These are phyloP conservation scores for Paxillus rubicundulus DNA, from an alignment of 768 basidiomycete species.

Conservation along the genomic window DNA sequence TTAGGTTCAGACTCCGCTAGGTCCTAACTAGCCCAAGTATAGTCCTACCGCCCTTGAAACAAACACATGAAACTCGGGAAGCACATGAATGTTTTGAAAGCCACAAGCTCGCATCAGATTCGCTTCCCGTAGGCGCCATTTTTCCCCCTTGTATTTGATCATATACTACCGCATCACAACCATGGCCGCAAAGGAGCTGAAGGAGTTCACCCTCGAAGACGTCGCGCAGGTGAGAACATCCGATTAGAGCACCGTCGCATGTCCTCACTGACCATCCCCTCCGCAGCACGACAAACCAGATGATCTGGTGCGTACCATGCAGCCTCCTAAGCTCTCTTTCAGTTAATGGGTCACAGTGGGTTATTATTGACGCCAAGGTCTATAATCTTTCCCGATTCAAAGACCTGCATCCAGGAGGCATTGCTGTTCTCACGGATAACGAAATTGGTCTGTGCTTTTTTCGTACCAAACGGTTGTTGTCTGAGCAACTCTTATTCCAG, in stretches of 20 bases:
- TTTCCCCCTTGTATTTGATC: no score
- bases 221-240: slow-evolving; percentile 46
- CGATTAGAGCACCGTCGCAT: background rate
- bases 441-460: slow-evolving; percentile 61
- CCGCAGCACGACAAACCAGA: slow-evolving; percentile 70
- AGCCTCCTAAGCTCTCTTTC: background rate
- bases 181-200: slow-evolving; percentile 36
- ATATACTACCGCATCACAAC: background rate
- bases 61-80: slow-evolving; percentile 9
- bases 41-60: no score
- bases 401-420: slow-evolving; percentile 80
- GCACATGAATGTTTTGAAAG: slow-evolving; percentile 1
- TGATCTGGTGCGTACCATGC: slow-evolving; percentile 55
- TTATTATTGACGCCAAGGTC: slow-evolving; percentile 81
- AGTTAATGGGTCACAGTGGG: slow-evolving; percentile 51
- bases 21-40: no score
- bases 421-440: slow-evolving; percentile 69
- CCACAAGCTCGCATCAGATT: no score
- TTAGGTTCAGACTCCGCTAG: no score
- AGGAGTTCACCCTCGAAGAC: slow-evolving; percentile 55
- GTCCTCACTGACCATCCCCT: background rate
- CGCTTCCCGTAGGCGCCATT: background rate
- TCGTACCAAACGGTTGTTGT: background rate
- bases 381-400: slow-evolving; percentile 82
- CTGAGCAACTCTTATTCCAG: slow-evolving; percentile 32